Conservation (phyloP, 148 eudicot genomes). For the Fagopyrum tataricum region DNA sequence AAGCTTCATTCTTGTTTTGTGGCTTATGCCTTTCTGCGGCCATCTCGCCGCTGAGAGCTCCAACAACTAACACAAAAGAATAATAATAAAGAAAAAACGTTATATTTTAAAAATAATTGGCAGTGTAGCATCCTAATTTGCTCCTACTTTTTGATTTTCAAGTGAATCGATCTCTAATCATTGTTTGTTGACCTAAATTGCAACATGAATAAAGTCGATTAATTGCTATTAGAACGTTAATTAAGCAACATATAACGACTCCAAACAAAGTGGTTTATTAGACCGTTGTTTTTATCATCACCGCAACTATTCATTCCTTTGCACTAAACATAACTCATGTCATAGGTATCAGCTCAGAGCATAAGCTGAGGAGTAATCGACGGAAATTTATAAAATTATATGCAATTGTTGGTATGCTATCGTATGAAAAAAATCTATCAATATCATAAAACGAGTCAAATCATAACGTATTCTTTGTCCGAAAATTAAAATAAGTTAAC, state of each 20-base stretch:
- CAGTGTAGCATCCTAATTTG: background rate
- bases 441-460: too few relatives aligned
- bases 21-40: background rate
- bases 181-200: background rate
- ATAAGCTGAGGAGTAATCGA: too few relatives aligned
- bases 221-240: background rate
- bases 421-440: too few relatives aligned
- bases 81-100: background rate
- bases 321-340: background rate
- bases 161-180: background rate
- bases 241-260: background rate
- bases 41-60: conserved; percentile 11
- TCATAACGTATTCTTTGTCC: too few relatives aligned
- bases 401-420: too few relatives aligned
- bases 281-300: background rate
- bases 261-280: background rate
- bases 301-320: background rate
- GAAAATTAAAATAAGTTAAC: too few relatives aligned
- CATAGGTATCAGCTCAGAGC: too few relatives aligned
- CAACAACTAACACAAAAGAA: conserved; percentile 6
- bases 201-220: background rate
- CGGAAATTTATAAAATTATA: too few relatives aligned
- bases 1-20: conserved; percentile 7
- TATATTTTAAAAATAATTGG: background rate
- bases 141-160: background rate